Percentiles rank a stretch among this genome's conserved stretches.
phyloP scores from a whole-genome alignment of 164 flowering plant genomes.

The Tinospora cordifolia region DNA sequence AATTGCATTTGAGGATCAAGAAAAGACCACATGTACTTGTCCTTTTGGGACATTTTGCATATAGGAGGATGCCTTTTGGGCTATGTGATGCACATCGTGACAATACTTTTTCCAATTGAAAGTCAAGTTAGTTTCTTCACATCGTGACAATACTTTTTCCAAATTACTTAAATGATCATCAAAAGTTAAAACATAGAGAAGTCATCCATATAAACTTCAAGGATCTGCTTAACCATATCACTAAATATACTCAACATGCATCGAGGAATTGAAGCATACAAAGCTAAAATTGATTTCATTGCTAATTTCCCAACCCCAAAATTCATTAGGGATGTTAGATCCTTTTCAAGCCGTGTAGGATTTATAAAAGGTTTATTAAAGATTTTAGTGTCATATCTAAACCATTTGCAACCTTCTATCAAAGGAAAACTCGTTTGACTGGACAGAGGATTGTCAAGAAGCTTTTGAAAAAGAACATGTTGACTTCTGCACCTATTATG shows the following conservation, averaged over 20 bases:
- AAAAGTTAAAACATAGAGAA: background rate
- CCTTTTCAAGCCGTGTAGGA: constrained; percentile 1
- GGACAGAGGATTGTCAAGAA: background rate
- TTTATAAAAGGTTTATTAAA: background rate
- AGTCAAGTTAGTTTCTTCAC: too few relatives aligned
- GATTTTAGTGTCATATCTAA: background rate
- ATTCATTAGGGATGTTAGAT: background rate
- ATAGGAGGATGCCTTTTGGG: too few relatives aligned
- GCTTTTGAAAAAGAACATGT: background rate
- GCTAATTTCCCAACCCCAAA: too few relatives aligned
- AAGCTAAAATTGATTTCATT: too few relatives aligned
- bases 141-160: too few relatives aligned
- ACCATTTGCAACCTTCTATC: background rate
- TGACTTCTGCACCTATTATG: background rate
- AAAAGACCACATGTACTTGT: background rate
- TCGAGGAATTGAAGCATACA: too few relatives aligned
- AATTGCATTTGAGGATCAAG: background rate
- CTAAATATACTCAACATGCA: background rate
- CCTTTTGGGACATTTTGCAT: background rate
- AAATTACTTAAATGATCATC: too few relatives aligned
- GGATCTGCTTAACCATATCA: background rate
- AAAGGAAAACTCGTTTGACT: background rate
- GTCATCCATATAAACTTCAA: background rate
- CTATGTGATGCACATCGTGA: too few relatives aligned
- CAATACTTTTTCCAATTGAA: too few relatives aligned